phyloP scores from a whole-genome alignment of 768 basidiomycete genomes.

The Lactarius hengduanensis region DNA sequence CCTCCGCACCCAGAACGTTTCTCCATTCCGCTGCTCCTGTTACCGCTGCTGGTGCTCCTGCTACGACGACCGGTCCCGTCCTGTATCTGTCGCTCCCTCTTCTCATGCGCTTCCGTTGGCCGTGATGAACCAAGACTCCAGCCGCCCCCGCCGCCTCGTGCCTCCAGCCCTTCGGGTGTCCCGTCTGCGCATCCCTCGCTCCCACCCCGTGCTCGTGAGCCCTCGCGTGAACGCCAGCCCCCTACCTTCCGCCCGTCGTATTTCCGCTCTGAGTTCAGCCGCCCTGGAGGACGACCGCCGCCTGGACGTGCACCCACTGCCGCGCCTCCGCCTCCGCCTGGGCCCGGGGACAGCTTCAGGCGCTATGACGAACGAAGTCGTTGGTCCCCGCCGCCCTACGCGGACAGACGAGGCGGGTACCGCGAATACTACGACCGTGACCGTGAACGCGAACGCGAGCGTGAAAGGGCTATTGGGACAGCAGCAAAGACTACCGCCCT shows the following conservation, averaged over 20 bases:
- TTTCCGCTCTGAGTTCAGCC: slow-evolving; percentile 26
- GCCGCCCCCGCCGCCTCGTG: slow-evolving; percentile 8
- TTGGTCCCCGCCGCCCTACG: slow-evolving; percentile 16
- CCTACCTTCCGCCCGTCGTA: slow-evolving; percentile 24
- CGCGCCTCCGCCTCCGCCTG: not conserved
- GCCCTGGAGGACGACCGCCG: slow-evolving; percentile 27
- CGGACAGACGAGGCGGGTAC: slow-evolving; percentile 17
- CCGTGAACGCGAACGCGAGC: not conserved
- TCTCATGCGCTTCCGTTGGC: slow-evolving; percentile 12
- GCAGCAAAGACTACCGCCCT: slow-evolving; percentile 8
- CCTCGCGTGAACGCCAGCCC: slow-evolving; percentile 20
- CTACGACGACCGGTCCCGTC: slow-evolving; percentile 12
- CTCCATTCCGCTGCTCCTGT: slow-evolving; percentile 4
- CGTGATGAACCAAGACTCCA: slow-evolving; percentile 18
- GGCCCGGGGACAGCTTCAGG: slow-evolving; percentile 7
- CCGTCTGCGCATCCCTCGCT: slow-evolving; percentile 15
- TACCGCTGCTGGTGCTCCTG: not conserved
- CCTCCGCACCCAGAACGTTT: slow-evolving; percentile 2
- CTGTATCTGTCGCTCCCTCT: slow-evolving; percentile 16
- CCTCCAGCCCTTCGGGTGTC: slow-evolving; percentile 5
- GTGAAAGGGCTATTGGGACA: slow-evolving; percentile 12
- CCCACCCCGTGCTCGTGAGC: slow-evolving; percentile 20
- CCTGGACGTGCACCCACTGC: slow-evolving; percentile 12
- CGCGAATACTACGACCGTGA: slow-evolving; percentile 26
- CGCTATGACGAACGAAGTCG: slow-evolving; percentile 22